These are phyloP conservation scores for Paramyrothecium sp. DNA, from an alignment of 2,329 filamentous ascomycete genomes.

Conservation along the genomic window DNA sequence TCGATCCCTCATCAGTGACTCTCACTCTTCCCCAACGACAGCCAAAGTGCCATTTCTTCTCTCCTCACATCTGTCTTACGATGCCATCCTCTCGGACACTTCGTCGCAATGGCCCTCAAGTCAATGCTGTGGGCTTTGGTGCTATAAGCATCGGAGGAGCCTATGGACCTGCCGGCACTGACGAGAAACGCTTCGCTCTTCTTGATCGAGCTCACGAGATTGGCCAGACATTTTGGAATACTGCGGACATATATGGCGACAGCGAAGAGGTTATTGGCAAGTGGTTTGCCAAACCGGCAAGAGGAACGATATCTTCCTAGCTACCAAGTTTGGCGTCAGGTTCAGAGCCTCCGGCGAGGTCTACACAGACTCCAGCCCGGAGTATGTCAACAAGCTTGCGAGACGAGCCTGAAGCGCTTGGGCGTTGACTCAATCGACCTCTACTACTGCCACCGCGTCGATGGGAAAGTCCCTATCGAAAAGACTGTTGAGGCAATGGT, in stretches of 20 bases:
- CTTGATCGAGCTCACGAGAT: constrained; percentile 40
- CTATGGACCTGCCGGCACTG: constrained; percentile 17
- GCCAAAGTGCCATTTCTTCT: no score
- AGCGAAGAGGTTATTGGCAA: constrained; percentile 1
- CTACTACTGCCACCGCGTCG: constrained; percentile 45
- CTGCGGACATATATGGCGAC: constrained; percentile 41
- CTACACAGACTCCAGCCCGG: constrained; percentile 17
- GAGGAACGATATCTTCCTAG: constrained; percentile 1
- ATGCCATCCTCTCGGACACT: no score
- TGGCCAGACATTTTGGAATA: constrained; percentile 43
- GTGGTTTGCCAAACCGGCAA: background rate
- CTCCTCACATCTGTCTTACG: no score
- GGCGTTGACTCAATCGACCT: constrained; percentile 50
- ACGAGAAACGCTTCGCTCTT: constrained; percentile 37
- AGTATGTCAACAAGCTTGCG: constrained; percentile 16
- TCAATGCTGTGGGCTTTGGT: constrained; percentile 45
- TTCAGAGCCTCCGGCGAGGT: background rate
- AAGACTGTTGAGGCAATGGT: constrained; percentile 45
- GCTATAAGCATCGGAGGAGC: constrained; percentile 34
- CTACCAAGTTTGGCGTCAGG: background rate
- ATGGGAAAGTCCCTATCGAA: constrained; percentile 37
- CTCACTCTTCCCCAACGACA: no score
- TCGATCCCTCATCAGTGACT: no score
- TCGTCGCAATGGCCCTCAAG: constrained; percentile 43
- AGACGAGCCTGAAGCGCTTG: constrained; percentile 36